Percentiles rank a stretch among this genome's conserved stretches.
These are phyloP conservation scores for Tylopilus sp. DNA, from an alignment of 1,284 basidiomycete genomes.

Conservation along the genomic window DNA sequence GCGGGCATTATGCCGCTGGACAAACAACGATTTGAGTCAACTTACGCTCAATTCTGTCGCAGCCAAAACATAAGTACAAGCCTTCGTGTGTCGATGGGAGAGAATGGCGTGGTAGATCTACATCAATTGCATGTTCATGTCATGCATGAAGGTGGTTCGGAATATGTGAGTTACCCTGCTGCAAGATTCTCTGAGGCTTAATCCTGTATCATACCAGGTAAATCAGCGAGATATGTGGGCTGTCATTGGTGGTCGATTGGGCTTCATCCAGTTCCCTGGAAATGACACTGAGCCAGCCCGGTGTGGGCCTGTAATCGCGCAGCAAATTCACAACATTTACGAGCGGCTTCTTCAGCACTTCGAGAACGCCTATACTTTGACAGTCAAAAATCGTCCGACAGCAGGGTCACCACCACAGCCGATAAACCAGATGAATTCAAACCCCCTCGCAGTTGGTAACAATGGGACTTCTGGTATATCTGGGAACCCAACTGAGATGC, in stretches of 20 bases:
- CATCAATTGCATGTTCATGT: constrained; percentile 55
- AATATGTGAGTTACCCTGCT: constrained; percentile 39
- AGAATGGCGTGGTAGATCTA: constrained; percentile 53
- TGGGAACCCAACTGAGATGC: constrained; percentile 22
- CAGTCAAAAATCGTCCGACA: constrained; percentile 22
- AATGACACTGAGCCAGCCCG: constrained; percentile 53
- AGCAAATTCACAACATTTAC: constrained; percentile 58
- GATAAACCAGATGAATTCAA: constrained; percentile 15
- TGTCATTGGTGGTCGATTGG: constrained; percentile 60
- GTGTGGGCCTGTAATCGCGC: constrained; percentile 55
- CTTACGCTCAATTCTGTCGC: constrained; percentile 46
- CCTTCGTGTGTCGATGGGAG: constrained; percentile 41
- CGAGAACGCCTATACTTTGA: constrained; percentile 50
- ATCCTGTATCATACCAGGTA: constrained; percentile 40
- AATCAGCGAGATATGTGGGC: constrained; percentile 56
- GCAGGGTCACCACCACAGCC: constrained; percentile 17
- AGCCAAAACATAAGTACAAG: constrained; percentile 39
- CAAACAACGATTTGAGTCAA: constrained; percentile 46
- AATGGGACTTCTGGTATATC: constrained; percentile 14
- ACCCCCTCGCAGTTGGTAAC: constrained; percentile 12
- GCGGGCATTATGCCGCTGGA: constrained; percentile 40
- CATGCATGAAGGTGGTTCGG: constrained; percentile 50
- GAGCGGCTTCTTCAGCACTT: constrained; percentile 54
- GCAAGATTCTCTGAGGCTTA: not conserved
- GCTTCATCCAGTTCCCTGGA: constrained; percentile 58